These are phyloP conservation scores for Penicillium decumbens DNA, from an alignment of 2,329 filamentous ascomycete genomes.

Conservation along the genomic window DNA sequence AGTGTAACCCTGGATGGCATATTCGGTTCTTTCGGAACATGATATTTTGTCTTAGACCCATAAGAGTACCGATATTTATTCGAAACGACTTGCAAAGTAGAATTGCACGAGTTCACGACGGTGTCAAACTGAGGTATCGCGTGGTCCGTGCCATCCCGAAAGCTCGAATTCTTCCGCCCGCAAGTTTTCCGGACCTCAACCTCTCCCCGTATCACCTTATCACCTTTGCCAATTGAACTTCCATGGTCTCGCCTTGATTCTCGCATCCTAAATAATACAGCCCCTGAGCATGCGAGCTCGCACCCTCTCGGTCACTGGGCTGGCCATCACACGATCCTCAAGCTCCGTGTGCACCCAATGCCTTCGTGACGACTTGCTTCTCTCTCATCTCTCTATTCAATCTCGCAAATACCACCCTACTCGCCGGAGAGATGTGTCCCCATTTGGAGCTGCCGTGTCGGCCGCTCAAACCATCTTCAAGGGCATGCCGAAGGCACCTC, in stretches of 20 bases:
- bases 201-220: constrained; percentile 1
- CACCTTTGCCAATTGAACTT: constrained; percentile 3
- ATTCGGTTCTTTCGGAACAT: neutral
- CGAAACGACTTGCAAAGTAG: neutral
- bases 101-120: neutral
- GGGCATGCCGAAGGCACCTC: constrained; percentile 37
- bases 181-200: constrained; percentile 7
- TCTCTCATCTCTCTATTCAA: constrained; percentile 23
- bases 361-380: constrained; percentile 34
- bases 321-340: constrained; percentile 33
- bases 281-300: constrained; percentile 38
- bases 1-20: neutral
- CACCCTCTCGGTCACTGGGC: constrained; percentile 34
- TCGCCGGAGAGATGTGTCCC: constrained; percentile 37
- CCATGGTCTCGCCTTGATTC: constrained; percentile 9
- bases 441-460: constrained; percentile 45
- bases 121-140: neutral
- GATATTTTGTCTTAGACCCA: neutral
- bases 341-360: constrained; percentile 41
- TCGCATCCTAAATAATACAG: constrained; percentile 1
- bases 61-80: constrained; percentile 7
- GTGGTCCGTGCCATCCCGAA: constrained; percentile 26
- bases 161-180: constrained; percentile 26
- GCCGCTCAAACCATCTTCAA: constrained; percentile 51
- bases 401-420: constrained; percentile 40